Evolutionary conservation across 352 stramenopile genomes (phyloP).

Genomic region (Pilasporangium apinafurcum): DNA sequence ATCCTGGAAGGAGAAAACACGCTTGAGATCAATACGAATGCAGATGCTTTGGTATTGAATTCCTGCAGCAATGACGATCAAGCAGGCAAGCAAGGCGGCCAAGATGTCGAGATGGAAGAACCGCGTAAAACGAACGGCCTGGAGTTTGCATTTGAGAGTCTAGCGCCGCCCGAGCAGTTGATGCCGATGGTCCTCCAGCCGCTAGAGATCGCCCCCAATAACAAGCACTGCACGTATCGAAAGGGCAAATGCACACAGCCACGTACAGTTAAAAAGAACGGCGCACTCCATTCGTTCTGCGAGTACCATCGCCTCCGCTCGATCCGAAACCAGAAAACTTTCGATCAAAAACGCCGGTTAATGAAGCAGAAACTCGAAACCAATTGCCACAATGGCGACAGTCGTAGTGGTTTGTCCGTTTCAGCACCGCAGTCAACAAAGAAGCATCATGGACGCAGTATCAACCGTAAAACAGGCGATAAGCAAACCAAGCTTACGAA

Average conservation of each 20-base stretch:
- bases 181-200: not conserved
- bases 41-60: no score
- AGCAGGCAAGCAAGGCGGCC: not conserved
- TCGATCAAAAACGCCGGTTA: constrained; percentile 43
- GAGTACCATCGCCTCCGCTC: constrained; percentile 54
- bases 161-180: no score
- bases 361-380: no score
- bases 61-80: not conserved
- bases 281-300: constrained; percentile 53
- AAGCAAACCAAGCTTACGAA: no score
- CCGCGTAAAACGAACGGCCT: no score
- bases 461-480: no score
- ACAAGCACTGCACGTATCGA: constrained; percentile 35
- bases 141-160: constrained; percentile 2
- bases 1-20: no score
- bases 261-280: constrained; percentile 66
- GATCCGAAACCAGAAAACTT: constrained; percentile 48
- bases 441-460: no score
- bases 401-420: no score
- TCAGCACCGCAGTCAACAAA: no score
- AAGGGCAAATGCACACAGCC: constrained; percentile 38
- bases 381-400: no score
- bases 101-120: no score
- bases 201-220: not conserved
- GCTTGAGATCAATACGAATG: not conserved